Evolutionary conservation across 306 rosid genomes (phyloP).

Genomic region (Prosopis cineraria): DNA sequence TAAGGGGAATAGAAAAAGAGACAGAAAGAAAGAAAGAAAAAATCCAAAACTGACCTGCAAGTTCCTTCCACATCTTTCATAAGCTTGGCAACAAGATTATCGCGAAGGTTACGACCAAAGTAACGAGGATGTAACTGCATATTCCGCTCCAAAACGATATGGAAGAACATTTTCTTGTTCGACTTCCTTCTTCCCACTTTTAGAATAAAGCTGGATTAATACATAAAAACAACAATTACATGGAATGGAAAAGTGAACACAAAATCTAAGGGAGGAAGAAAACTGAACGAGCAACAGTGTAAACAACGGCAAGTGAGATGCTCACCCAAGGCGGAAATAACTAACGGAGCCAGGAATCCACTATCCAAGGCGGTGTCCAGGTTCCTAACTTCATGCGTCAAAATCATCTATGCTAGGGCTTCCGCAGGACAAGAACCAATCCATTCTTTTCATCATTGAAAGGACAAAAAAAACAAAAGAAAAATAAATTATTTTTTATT

Average conservation of each 20-base stretch:
- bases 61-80: constrained; percentile 99
- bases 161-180: constrained; percentile 69
- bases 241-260: background rate
- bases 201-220: background rate
- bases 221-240: background rate
- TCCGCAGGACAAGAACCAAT: background rate
- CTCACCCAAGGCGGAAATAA: background rate
- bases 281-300: background rate
- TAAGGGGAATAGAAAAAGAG: background rate
- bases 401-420: background rate
- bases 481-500: too few relatives aligned
- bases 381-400: background rate
- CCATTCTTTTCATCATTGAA: too few relatives aligned
- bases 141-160: constrained; percentile 89
- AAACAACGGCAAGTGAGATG: background rate
- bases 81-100: constrained; percentile 82
- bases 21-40: background rate
- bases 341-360: background rate
- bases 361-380: too few relatives aligned
- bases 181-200: background rate
- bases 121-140: constrained; percentile 98
- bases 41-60: constrained; percentile 59
- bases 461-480: too few relatives aligned
- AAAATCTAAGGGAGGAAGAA: background rate
- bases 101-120: constrained; percentile 91